Evolutionary conservation across 139 green algal genomes (phyloP).

Genomic region (Chlorella sorokiniana): DNA sequence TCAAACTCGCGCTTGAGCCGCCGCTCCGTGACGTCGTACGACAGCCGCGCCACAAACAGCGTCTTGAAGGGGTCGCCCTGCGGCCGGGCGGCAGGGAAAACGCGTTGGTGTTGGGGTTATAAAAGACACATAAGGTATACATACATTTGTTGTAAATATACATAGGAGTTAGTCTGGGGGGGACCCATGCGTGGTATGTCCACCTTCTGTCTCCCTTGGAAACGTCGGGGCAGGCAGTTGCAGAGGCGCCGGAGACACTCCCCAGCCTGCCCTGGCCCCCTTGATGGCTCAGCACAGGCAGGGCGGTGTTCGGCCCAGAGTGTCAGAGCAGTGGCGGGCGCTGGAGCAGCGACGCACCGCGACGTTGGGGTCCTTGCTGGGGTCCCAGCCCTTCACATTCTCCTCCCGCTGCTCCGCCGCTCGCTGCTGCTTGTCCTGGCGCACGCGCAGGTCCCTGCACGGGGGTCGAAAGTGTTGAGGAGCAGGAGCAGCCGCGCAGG

Average conservation of each 20-base stretch:
- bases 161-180: no score
- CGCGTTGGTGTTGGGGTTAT: no score
- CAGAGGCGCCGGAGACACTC: no score
- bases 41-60: constrained; percentile 80
- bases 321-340: neutral
- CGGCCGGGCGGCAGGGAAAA: no score
- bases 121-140: no score
- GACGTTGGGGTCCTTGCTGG: constrained; percentile 73
- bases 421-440: constrained; percentile 34
- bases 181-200: no score
- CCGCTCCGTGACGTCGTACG: constrained; percentile 82
- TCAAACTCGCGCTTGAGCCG: constrained; percentile 84
- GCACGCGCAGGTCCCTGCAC: constrained; percentile 36
- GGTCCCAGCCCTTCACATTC: constrained; percentile 62
- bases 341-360: constrained; percentile 48
- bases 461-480: no score
- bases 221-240: no score
- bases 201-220: no score
- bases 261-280: no score
- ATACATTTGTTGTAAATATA: no score
- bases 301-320: neutral
- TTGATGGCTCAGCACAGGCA: no score
- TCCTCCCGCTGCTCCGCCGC: constrained; percentile 58
- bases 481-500: neutral
- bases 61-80: constrained; percentile 92